These are phyloP conservation scores for Sphaerostilbella broomeana DNA, from an alignment of 2,329 filamentous ascomycete genomes.

Conservation along the genomic window DNA sequence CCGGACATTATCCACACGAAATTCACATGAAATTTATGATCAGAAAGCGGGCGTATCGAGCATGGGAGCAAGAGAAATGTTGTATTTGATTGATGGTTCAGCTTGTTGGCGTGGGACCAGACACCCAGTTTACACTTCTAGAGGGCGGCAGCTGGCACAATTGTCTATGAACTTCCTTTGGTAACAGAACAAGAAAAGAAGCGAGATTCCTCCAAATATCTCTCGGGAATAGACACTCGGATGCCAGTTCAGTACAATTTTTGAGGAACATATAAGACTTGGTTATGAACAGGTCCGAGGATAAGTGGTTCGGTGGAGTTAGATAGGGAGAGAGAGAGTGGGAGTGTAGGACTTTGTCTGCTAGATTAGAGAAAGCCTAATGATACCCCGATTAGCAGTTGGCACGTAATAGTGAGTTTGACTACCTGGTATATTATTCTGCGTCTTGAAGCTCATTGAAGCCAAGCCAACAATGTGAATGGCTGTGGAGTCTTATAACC, in stretches of 20 bases:
- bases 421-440: neutral
- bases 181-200: neutral
- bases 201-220: neutral
- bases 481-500: no score
- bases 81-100: slow-evolving; percentile 8
- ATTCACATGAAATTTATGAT: slow-evolving; percentile 62
- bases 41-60: slow-evolving; percentile 5
- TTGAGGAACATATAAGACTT: slow-evolving; percentile 9
- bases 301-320: slow-evolving; percentile 3
- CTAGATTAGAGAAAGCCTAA: slow-evolving; percentile 29
- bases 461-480: no score
- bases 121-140: slow-evolving; percentile 3
- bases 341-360: slow-evolving; percentile 12
- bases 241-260: slow-evolving; percentile 7
- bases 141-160: neutral
- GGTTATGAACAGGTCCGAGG: slow-evolving; percentile 12
- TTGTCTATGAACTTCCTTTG: neutral
- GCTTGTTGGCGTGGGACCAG: slow-evolving; percentile 1
- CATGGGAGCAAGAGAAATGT: slow-evolving; percentile 8
- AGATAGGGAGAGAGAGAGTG: slow-evolving; percentile 3
- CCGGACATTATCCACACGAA: slow-evolving; percentile 98
- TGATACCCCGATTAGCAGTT: slow-evolving; percentile 34
- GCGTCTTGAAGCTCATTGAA: no score
- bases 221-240: slow-evolving; percentile 1
- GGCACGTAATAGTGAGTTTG: neutral